Evolutionary conservation across 306 rosid species (phyloP).

Genomic region (Dalbergia cochinchinensis): DNA sequence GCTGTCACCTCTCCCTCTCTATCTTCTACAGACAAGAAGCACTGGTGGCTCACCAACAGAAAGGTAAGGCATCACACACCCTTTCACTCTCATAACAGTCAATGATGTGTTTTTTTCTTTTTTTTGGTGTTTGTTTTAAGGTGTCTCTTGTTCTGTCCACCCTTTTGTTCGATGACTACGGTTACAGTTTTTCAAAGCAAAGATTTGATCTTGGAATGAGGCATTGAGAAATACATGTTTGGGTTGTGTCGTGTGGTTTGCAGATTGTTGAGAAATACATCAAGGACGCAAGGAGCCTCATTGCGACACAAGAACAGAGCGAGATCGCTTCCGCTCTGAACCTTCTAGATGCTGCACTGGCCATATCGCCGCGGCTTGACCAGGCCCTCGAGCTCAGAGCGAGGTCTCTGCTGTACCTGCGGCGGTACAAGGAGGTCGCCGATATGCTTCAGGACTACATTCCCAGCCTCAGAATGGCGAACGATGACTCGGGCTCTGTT

Average conservation of each 20-base stretch:
- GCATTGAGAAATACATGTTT: neutral
- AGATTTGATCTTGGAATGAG: neutral
- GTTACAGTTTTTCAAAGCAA: neutral
- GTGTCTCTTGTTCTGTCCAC: neutral
- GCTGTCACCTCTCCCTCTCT: slow-evolving; percentile 63
- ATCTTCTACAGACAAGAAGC: slow-evolving; percentile 69
- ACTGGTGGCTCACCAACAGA: slow-evolving; percentile 95
- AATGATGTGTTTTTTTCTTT: no score
- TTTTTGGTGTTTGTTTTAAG: neutral
- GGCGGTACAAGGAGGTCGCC: slow-evolving; percentile 89
- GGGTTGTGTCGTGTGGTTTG: neutral
- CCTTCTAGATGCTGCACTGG: slow-evolving; percentile 83
- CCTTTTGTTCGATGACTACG: neutral
- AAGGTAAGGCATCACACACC: slow-evolving; percentile 56
- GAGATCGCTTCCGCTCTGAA: slow-evolving; percentile 73
- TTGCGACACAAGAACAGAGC: slow-evolving; percentile 74
- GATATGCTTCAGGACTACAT: slow-evolving; percentile 95
- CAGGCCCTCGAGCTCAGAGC: slow-evolving; percentile 89
- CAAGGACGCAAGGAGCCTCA: slow-evolving; percentile 76
- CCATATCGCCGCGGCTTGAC: slow-evolving; percentile 77
- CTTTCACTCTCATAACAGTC: neutral
- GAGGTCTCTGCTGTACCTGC: slow-evolving; percentile 72
- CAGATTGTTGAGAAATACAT: slow-evolving; percentile 86
- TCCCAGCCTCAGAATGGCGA: slow-evolving; percentile 82
- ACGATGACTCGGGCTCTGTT: slow-evolving; percentile 65